Evolutionary conservation across 257 asterid genomes (phyloP), one percentile per base, ranked within the genome.

Genomic region (Echium plantagineum): DNA sequence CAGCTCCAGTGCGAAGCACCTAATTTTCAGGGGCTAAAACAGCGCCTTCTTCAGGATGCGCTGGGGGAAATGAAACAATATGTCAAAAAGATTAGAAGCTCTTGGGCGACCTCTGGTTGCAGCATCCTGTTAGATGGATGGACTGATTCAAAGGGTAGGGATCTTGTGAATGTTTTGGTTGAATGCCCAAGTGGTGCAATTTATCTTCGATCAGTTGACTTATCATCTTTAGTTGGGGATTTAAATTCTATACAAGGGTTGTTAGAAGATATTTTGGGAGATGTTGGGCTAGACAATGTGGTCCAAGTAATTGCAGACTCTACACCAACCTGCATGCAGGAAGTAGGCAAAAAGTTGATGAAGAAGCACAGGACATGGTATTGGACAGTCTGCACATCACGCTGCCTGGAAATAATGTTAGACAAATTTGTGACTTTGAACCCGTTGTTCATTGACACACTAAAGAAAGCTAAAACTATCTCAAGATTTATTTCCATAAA

Each of bases 111-210:
- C 18, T 71, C 84, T 0, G 94, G 94, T 0, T 85, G 94, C 70
- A 87, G 85, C 60, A 18, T 85, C 42, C 65, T 87, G 60, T 60
- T 85, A 9, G 96, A 87, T 42, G 87, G 77, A 56, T 87, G 94
- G 94, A 61, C 13, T 4, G 80, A 71, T 46, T 64, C 54, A 19
- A 66, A 59, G 7, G 74, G 75, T 13, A 66, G 78, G n/a, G 62
- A 66, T 20, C 59, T 87, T 15, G 46, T 82, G 4, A 82, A 77
- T 52, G 20, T 82, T 17, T 52, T 87, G 17, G 85, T 69, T 17
- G 75, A 77, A 55, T 78, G 81, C 70, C 87, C 84, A 0, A 75
- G 18, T 58, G 95, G 90, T 4, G 72, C 85, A 0, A 60, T 82
- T 15, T 84, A 76, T 71, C 78, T 80, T 21, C 52, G 70, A 18